These are phyloP conservation scores for Medicago ruthenica DNA, from an alignment of 306 rosid genomes.

Conservation along the genomic window DNA sequence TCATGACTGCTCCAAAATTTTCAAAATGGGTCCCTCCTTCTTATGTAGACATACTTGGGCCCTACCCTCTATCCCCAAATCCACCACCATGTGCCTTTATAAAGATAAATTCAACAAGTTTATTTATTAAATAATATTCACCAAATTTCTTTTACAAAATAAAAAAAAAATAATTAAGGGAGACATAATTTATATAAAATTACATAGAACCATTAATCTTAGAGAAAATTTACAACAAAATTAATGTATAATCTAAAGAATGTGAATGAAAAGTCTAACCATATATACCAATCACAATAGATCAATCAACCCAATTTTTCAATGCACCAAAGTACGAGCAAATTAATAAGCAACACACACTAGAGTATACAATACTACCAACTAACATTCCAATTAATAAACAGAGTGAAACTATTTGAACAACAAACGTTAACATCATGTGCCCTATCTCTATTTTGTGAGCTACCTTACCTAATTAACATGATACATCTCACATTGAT, in stretches of 20 bases:
- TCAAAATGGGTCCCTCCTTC: conserved; percentile 45
- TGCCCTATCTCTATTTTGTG: conserved; percentile 40
- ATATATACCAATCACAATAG: too few relatives aligned
- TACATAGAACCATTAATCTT: too few relatives aligned
- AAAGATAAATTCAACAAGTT: too few relatives aligned
- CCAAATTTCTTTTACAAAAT: too few relatives aligned
- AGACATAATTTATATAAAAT: too few relatives aligned
- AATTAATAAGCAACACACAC: background rate
- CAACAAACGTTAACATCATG: conserved; percentile 22
- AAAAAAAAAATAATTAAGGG: too few relatives aligned
- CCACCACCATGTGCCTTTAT: conserved; percentile 1
- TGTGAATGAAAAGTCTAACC: too few relatives aligned
- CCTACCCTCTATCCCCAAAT: conserved; percentile 25
- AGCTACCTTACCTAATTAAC: conserved; percentile 42
- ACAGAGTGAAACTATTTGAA: conserved; percentile 25
- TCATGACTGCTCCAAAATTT: conserved; percentile 49
- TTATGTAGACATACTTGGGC: conserved; percentile 38
- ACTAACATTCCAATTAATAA: conserved; percentile 6
- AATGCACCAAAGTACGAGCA: background rate
- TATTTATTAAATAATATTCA: too few relatives aligned
- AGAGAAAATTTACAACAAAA: too few relatives aligned
- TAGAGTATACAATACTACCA: background rate
- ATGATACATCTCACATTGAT: conserved; percentile 37
- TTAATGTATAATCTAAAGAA: too few relatives aligned
- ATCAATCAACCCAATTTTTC: conserved; percentile 17